Evolutionary conservation across 805 yeast genomes (phyloP).

Genomic region (Ogataea polymorpha): DNA sequence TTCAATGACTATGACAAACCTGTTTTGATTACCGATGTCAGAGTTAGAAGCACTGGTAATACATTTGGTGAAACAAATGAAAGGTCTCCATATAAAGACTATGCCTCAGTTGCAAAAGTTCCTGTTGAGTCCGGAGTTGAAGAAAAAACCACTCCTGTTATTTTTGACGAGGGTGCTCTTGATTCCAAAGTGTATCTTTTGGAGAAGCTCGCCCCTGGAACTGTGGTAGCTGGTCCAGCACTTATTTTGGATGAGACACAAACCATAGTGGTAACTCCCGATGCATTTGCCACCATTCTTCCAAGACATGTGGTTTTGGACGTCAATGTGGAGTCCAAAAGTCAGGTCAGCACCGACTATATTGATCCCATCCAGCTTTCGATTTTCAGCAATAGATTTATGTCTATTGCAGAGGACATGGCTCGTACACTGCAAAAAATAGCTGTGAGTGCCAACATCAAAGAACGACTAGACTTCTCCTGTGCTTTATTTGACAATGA

Average conservation of each 20-base stretch:
- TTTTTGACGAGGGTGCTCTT: slow-evolving; percentile 21
- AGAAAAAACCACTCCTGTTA: slow-evolving; percentile 41
- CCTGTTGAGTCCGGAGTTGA: slow-evolving; percentile 70
- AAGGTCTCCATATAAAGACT: slow-evolving; percentile 16
- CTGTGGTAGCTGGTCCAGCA: slow-evolving; percentile 48
- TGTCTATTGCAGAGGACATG: slow-evolving; percentile 52
- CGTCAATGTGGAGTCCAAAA: slow-evolving; percentile 21
- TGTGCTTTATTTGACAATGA: slow-evolving; percentile 46
- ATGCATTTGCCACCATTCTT: slow-evolving; percentile 31
- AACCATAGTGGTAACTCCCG: slow-evolving; percentile 36
- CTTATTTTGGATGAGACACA: slow-evolving; percentile 36
- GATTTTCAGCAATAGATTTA: slow-evolving; percentile 44
- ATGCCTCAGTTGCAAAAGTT: slow-evolving; percentile 38
- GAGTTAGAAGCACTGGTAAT: slow-evolving; percentile 20
- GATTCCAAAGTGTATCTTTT: slow-evolving; percentile 42
- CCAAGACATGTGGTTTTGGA: slow-evolving; percentile 35
- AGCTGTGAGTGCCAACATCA: slow-evolving; percentile 43
- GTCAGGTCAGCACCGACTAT: slow-evolving; percentile 37
- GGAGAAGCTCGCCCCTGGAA: slow-evolving; percentile 47
- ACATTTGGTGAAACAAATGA: slow-evolving; percentile 2
- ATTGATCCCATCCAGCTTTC: slow-evolving; percentile 45
- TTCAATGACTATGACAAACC: slow-evolving; percentile 52
- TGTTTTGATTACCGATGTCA: slow-evolving; percentile 59
- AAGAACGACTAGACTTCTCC: slow-evolving; percentile 46
- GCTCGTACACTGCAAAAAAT: slow-evolving; percentile 44